Conservation (phyloP, 2,329 filamentous ascomycete species). For the Elsinoe perseae region DNA sequence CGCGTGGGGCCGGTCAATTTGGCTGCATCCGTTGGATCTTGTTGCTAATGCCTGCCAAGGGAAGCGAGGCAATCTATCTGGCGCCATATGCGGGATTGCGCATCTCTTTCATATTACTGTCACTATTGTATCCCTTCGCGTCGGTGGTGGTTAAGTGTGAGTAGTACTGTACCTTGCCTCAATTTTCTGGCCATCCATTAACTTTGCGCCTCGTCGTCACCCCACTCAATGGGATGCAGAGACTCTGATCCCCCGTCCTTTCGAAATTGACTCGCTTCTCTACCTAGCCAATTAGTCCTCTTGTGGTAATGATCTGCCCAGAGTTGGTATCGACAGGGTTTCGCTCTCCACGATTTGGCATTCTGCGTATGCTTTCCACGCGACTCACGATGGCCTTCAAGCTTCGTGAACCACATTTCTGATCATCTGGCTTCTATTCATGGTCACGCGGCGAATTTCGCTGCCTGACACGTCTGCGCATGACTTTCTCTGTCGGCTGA, state of each 20-base stretch:
- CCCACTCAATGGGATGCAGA: background rate
- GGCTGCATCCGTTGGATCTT: background rate
- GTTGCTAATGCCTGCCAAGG: slow-evolving; percentile 7
- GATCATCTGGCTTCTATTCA: background rate
- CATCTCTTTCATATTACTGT: background rate
- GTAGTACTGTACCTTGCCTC: too few species aligned
- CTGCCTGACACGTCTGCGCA: background rate
- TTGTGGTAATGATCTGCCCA: background rate
- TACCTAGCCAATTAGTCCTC: background rate
- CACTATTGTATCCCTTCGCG: background rate
- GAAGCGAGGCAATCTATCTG: background rate
- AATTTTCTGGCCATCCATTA: background rate
- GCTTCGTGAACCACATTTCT: background rate
- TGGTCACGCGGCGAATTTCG: background rate
- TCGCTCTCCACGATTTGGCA: too few species aligned
- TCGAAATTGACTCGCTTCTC: slow-evolving; percentile 1
- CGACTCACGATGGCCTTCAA: background rate
- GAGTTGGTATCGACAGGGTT: slow-evolving; percentile 1
- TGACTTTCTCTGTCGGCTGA: background rate
- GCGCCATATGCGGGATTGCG: slow-evolving; percentile 10
- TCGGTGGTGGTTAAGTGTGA: background rate
- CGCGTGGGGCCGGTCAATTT: background rate
- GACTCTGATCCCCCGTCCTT: background rate
- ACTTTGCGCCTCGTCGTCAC: background rate
- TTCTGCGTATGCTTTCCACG: background rate